phyloP scores from a whole-genome alignment of 495 filamentous ascomycete genomes.

The Aspergillus coremiiformis region DNA sequence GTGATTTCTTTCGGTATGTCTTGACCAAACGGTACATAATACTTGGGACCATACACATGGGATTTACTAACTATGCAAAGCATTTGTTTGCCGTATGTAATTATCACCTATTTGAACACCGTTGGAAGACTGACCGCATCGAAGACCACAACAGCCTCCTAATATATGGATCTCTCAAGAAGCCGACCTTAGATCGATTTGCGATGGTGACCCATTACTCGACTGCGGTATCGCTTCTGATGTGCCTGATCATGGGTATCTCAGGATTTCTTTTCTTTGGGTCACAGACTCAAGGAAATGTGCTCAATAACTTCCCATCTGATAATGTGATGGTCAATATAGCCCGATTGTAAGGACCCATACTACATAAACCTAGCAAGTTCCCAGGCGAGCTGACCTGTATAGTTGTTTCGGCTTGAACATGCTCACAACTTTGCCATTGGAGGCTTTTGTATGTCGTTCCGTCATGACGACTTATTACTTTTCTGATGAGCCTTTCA shows the following conservation, averaged over 20 bases:
- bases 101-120: background rate
- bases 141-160: constrained; percentile 90
- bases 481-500: constrained; percentile 73
- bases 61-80: constrained; percentile 40
- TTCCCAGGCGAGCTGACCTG: constrained; percentile 14
- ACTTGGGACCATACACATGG: background rate
- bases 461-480: constrained; percentile 95
- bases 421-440: constrained; percentile 94
- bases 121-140: constrained; percentile 8
- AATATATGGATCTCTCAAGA: constrained; percentile 93
- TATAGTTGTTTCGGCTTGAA: constrained; percentile 80
- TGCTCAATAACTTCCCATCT: constrained; percentile 92
- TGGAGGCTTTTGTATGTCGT: constrained; percentile 95
- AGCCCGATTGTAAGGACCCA: constrained; percentile 60
- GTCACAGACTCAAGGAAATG: constrained; percentile 84
- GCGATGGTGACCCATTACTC: constrained; percentile 85
- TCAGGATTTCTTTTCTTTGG: constrained; percentile 90
- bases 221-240: constrained; percentile 77
- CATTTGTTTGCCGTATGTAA: constrained; percentile 74
- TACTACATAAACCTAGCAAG: background rate
- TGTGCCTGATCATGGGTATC: constrained; percentile 82
- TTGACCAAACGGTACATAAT: background rate
- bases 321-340: constrained; percentile 90
- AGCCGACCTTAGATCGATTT: constrained; percentile 91
- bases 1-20: constrained; percentile 90